phyloP scores from a whole-genome alignment of 2,329 filamentous ascomycete species.

The Penicillium sp. region DNA sequence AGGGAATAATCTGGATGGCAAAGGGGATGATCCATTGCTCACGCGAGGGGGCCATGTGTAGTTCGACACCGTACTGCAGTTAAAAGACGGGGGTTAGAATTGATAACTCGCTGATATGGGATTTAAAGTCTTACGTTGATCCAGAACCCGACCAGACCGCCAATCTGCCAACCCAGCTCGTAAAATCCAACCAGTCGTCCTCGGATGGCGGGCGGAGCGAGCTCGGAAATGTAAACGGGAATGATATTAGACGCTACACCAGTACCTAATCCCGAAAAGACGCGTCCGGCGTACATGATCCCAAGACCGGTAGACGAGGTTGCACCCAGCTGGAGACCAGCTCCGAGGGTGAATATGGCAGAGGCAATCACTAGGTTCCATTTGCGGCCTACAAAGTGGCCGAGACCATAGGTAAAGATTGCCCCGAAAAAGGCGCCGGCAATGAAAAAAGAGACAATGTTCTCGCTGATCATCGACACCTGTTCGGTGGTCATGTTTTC shows the following conservation, averaged over 20 bases:
- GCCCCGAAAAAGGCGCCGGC: constrained; percentile 78
- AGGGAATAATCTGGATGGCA: constrained; percentile 48
- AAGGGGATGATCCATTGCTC: constrained; percentile 56
- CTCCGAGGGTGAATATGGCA: constrained; percentile 63
- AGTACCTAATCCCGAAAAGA: constrained; percentile 52
- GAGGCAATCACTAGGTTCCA: constrained; percentile 59
- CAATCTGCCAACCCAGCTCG: constrained; percentile 48
- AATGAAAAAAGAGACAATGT: constrained; percentile 75
- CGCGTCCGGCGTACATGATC: constrained; percentile 46
- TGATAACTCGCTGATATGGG: constrained; percentile 14
- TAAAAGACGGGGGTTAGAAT: background rate
- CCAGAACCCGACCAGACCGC: constrained; percentile 52
- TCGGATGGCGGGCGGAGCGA: constrained; percentile 52
- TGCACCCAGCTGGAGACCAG: constrained; percentile 64
- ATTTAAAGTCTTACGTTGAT: constrained; percentile 36
- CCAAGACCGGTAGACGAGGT: constrained; percentile 57
- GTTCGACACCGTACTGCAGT: constrained; percentile 36
- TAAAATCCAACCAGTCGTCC: constrained; percentile 53
- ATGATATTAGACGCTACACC: constrained; percentile 53
- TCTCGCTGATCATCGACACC: constrained; percentile 61
- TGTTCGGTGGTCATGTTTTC: constrained; percentile 43
- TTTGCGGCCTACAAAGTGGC: constrained; percentile 62
- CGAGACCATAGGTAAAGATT: constrained; percentile 58
- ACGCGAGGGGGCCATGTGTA: constrained; percentile 23
- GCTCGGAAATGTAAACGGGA: constrained; percentile 55